phyloP scores from a whole-genome alignment of 2,329 filamentous ascomycete genomes.

The Clonostachys chloroleuca region DNA sequence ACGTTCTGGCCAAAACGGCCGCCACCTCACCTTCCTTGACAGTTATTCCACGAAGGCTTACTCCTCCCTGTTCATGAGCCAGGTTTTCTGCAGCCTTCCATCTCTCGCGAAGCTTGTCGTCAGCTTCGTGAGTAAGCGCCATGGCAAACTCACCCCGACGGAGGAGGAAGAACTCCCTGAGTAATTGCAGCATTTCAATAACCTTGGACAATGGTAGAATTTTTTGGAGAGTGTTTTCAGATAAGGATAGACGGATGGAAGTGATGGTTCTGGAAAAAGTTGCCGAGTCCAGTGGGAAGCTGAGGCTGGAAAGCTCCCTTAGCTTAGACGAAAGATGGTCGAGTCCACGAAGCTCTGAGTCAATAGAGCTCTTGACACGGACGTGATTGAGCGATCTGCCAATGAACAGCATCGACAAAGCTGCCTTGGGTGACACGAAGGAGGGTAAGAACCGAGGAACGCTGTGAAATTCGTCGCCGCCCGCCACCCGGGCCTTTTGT shows the following conservation, averaged over 20 bases:
- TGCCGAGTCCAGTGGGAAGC: slow-evolving; percentile 69
- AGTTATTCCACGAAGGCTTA: slow-evolving; percentile 32
- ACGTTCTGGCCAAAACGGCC: slow-evolving; percentile 71
- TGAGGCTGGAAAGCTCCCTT: slow-evolving; percentile 60
- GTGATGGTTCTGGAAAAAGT: slow-evolving; percentile 69
- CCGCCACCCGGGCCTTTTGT: slow-evolving; percentile 17
- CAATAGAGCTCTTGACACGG: slow-evolving; percentile 46
- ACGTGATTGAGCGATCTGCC: slow-evolving; percentile 87
- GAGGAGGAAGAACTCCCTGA: slow-evolving; percentile 84
- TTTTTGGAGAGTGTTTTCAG: slow-evolving; percentile 77
- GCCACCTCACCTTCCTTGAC: slow-evolving; percentile 86
- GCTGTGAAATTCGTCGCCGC: slow-evolving; percentile 49
- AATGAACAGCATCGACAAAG: slow-evolving; percentile 83
- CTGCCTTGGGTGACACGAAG: slow-evolving; percentile 72
- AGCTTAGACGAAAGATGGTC: slow-evolving; percentile 66
- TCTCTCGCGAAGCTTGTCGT: slow-evolving; percentile 70
- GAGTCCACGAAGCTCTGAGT: slow-evolving; percentile 42
- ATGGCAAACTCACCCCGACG: slow-evolving; percentile 89
- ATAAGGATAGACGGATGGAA: slow-evolving; percentile 75
- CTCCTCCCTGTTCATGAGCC: slow-evolving; percentile 50
- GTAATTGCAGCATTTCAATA: slow-evolving; percentile 68
- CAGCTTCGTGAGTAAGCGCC: slow-evolving; percentile 79
- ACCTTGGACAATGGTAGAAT: slow-evolving; percentile 76
- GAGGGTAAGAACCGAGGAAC: slow-evolving; percentile 63
- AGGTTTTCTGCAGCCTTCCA: slow-evolving; percentile 62